Evolutionary conservation across 192 early-diverging fungal genomes (phyloP), one percentile per base, ranked within the genome.

Genomic region (Spizellomyces sp.): DNA sequence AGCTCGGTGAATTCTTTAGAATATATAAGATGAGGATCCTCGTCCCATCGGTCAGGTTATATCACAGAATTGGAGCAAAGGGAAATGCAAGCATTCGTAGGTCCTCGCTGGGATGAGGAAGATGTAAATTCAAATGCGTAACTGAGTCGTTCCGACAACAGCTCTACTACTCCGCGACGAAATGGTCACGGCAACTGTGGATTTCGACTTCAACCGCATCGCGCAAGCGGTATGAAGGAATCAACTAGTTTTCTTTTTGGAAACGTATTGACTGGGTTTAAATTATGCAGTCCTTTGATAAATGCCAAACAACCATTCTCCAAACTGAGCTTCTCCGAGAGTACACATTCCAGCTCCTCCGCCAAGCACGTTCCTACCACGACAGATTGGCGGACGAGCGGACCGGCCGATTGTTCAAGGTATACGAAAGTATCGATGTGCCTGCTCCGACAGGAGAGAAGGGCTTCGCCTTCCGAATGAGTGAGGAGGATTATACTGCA

Each of bases 321-420:
- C 80, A 83, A 58, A 81, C 61, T 1, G 85, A 87, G 70, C 71
- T 87, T 8, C 42, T 66, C 15, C 72, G 85, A 5, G 62, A 78
- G 45, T 80, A 73, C 52, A 87, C 85, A 3, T 63, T 68, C 5
- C 50, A 77, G 44, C 14, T 81, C 4, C 22, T 85, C 10, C 27
- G 55, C 15, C 70, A 75, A 43, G 80, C 82, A 1, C 71, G 75
- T 63, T 58, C 46, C 5, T 79, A 77, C 63, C 75, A 71, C 58
- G 79, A 74, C 21, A 74, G 68, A n/a, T 70, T 87, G 15, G 42
- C 76, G 5, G 85, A 87, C 62, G 85, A 87, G 58, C 63, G 83
- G 10, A 82, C 62, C 9, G 85, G 85, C 5, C 72, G 80, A 21
- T 67, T 84, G 52, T 87, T 87, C 62, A 79, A 79, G 59, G 55